These are phyloP conservation scores for Begonia masoniana DNA, from an alignment of 306 rosid species.

Conservation along the genomic window DNA sequence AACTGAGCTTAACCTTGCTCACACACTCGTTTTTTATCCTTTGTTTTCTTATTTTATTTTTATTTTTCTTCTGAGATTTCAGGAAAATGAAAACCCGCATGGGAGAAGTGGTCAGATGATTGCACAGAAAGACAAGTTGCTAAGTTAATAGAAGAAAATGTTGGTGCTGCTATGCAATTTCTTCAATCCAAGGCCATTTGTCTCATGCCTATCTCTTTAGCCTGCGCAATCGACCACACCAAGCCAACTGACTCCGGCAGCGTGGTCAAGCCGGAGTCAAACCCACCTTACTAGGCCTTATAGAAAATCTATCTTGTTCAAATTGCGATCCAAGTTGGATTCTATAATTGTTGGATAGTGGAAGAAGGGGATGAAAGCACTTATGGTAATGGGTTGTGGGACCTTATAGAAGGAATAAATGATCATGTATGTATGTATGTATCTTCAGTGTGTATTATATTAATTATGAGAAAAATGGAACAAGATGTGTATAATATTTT, in stretches of 20 bases:
- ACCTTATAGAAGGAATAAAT: slow-evolving; percentile 37
- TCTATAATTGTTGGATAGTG: slow-evolving; percentile 28
- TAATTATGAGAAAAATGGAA: too few relatives aligned
- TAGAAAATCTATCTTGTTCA: too few relatives aligned
- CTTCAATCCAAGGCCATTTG: slow-evolving; percentile 93
- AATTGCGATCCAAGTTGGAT: slow-evolving; percentile 38
- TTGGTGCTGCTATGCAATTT: slow-evolving; percentile 92
- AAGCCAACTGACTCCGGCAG: slow-evolving; percentile 73
- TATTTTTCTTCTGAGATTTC: not conserved
- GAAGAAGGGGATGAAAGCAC: not conserved
- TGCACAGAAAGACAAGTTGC: slow-evolving; percentile 86
- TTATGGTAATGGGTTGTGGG: slow-evolving; percentile 85
- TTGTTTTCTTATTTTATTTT: slow-evolving; percentile 1
- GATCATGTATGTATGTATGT: too few relatives aligned
- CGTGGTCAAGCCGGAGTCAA: slow-evolving; percentile 63
- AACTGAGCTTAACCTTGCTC: slow-evolving; percentile 2
- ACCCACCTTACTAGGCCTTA: slow-evolving; percentile 52
- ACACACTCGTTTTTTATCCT: not conserved
- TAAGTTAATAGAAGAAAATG: slow-evolving; percentile 92
- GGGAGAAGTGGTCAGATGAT: slow-evolving; percentile 95
- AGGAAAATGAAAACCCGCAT: slow-evolving; percentile 81
- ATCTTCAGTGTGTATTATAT: too few relatives aligned
- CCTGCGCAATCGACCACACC: slow-evolving; percentile 83
- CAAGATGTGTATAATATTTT: not conserved
- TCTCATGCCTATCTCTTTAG: slow-evolving; percentile 88